Base-by-base conservation (phyloP, 176 grass and related monocot species). In the Musa itinerans region DNA sequence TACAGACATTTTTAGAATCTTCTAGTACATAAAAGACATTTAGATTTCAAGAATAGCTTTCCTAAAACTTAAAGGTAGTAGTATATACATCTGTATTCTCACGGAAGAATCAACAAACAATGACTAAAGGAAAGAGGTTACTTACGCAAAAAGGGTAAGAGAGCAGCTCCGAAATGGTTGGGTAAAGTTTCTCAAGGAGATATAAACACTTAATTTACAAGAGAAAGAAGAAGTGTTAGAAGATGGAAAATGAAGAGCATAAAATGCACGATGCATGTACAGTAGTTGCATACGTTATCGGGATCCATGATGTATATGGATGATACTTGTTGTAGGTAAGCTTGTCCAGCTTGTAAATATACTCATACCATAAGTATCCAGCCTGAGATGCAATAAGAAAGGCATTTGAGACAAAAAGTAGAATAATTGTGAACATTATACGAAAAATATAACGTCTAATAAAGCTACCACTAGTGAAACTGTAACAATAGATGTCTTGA, bases 271-370 rank as follows among this genome's bases (percentile, higher is more conserved):
- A 67, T 62, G 54, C 50, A 53, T 77, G 10, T 49, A 14, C 53
- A 17, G 15, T 52, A 70, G 17, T 74, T 71, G 65, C 86, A 78
- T 99, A 99, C 90, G 90, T 94, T 82, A 99, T 99, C 43, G 90
- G 95, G 65, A 99, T 99, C 95, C 95, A 99, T 27, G 95, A 99
- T 68, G 95, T 99, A 77, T 99, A 99, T 16, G 95, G 95, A 84
- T 99, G 95, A 61, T 89, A 87, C 79, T 94, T 99, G 48, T 99
- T 99, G 91, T 99, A 99, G 24, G 95, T 86, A 79, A 94, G 74
- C 78, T 83, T 99, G 64, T 99, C 95, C 55, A 99, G 88, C 95
- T 94, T 99, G 73, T 99, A 99, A 74, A 99, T 99, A 75, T 94
- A 92, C 58, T 99, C 88, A 9, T 99, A 99, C 95, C 95, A 99